These are phyloP conservation scores for Hemisphaericaspora nanyangensis DNA, from an alignment of 805 yeast species.

Conservation along the genomic window DNA sequence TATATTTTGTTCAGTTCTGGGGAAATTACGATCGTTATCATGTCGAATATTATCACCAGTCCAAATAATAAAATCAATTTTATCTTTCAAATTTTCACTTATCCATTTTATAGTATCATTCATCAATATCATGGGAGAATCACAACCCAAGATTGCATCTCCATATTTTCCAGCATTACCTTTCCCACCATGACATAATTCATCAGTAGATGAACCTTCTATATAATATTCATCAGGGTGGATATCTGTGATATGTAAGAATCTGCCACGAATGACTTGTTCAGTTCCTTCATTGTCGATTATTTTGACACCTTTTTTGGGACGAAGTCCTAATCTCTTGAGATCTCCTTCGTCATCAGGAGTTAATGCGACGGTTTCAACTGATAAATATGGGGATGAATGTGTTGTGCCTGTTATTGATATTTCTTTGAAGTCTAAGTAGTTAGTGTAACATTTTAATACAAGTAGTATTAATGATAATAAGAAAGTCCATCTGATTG, in stretches of 20 bases:
- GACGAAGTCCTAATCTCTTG: constrained; percentile 29
- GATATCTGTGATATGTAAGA: constrained; percentile 80
- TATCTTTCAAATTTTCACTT: constrained; percentile 57
- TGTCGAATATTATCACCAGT: constrained; percentile 88
- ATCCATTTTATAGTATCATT: constrained; percentile 68
- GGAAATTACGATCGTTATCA: constrained; percentile 70
- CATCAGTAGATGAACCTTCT: constrained; percentile 43
- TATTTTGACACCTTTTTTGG: constrained; percentile 26
- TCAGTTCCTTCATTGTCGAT: constrained; percentile 19
- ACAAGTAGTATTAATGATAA: neutral
- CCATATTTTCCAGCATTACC: constrained; percentile 66
- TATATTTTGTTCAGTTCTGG: constrained; percentile 71
- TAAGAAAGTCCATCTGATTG: neutral
- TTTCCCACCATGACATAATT: constrained; percentile 56
- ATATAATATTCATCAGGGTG: constrained; percentile 76
- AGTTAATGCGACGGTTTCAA: constrained; percentile 4
- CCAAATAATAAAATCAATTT: constrained; percentile 85
- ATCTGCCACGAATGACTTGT: constrained; percentile 60
- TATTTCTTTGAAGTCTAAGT: neutral
- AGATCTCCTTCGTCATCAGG: constrained; percentile 7
- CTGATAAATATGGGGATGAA: constrained; percentile 2
- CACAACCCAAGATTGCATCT: constrained; percentile 75
- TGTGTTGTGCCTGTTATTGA: neutral
- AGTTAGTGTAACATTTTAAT: neutral
- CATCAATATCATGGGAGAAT: constrained; percentile 62